A percentile compares a stretch with the other conserved stretches of the same genome.
phyloP scores from a whole-genome alignment of 2,329 filamentous ascomycete species.

The Aspergillus novoparasiticus region DNA sequence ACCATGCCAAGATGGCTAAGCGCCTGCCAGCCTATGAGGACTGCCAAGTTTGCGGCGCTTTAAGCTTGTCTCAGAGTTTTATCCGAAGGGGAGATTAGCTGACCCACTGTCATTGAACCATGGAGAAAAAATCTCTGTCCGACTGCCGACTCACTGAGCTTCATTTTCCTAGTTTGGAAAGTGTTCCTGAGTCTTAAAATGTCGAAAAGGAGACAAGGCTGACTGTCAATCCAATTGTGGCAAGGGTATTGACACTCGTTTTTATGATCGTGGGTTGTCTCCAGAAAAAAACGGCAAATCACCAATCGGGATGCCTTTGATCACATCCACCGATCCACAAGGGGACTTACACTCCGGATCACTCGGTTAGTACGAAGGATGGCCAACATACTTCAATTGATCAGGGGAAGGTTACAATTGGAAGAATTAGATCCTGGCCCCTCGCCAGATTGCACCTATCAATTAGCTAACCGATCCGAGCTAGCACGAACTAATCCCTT shows the following conservation, averaged over 20 bases:
- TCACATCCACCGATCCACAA: background rate
- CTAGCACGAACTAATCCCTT: background rate
- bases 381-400: background rate
- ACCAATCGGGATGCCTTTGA: background rate
- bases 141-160: too few relatives aligned
- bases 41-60: background rate
- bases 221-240: background rate
- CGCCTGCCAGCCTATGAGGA: background rate
- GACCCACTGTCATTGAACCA: conserved; percentile 1
- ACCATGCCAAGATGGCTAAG: background rate
- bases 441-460: background rate
- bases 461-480: background rate
- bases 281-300: background rate
- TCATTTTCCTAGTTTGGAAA: background rate
- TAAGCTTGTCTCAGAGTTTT: background rate
- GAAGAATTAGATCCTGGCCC: background rate
- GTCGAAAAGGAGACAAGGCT: background rate
- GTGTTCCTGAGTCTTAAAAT: background rate
- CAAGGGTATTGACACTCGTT: background rate
- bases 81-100: background rate
- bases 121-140: background rate
- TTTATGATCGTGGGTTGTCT: background rate
- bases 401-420: background rate
- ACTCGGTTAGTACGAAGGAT: background rate
- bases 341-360: background rate